These are phyloP conservation scores for Fusarium nurragi DNA, from an alignment of 2,329 filamentous ascomycete genomes.

Conservation along the genomic window DNA sequence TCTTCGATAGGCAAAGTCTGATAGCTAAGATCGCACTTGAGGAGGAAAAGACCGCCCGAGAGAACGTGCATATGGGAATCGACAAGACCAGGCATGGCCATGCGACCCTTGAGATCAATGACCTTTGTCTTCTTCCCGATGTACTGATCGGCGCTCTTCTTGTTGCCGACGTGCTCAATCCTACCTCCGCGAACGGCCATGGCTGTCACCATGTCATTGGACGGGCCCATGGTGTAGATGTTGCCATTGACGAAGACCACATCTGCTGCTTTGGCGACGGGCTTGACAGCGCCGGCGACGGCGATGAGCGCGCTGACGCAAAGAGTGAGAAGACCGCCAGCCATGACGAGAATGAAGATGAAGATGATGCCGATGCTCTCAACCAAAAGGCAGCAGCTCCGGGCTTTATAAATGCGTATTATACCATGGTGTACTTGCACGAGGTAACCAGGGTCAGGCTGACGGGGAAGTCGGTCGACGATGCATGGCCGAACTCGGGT, in stretches of 20 bases:
- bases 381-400: neutral
- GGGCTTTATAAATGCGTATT: neutral
- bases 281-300: neutral
- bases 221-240: conserved; percentile 40
- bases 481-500: neutral
- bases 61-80: conserved; percentile 45
- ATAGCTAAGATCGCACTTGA: conserved; percentile 45
- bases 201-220: conserved; percentile 24
- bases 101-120: conserved; percentile 42
- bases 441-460: neutral
- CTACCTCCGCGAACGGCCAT: conserved; percentile 36
- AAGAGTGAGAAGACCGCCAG: conserved; percentile 29
- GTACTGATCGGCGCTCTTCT: conserved; percentile 29
- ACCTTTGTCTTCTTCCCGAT: conserved; percentile 41
- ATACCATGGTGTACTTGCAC: neutral
- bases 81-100: conserved; percentile 46
- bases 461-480: neutral
- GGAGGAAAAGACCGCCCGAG: conserved; percentile 36
- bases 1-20: conserved; percentile 34
- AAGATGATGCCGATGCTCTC: neutral
- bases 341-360: conserved; percentile 11
- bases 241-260: conserved; percentile 43
- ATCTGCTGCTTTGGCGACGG: conserved; percentile 28
- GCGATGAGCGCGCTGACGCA: conserved; percentile 26
- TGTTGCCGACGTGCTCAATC: conserved; percentile 37